Base-by-base conservation (phyloP, 257 asterid species). In the Solanum paucissectum region DNA sequence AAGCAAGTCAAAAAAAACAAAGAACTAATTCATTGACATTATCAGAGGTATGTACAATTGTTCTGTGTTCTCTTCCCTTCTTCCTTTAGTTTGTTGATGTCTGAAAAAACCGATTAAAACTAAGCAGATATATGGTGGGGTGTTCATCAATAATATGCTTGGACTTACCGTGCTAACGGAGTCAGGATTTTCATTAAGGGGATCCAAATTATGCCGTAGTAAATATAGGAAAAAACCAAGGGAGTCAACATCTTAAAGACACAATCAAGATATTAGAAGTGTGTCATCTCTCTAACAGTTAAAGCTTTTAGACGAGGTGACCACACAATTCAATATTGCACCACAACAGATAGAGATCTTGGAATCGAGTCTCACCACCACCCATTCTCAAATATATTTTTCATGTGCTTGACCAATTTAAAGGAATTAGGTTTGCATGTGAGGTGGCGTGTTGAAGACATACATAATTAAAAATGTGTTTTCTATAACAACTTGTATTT, bases 51-150 rank as follows among this genome's bases (percentile, higher is more conserved):
- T 42, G 66, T 58, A 27, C 18, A n/a, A 55, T 1, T 55, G n/a
- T 55, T 55, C n/a, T 18, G 11, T 55, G n/a, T 55, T 55, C 64
- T 55, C 64, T 55, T 25, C 25, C 46, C 75, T 21, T 32, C 40
- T 32, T 71, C 12, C 36, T 64, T 71, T 69, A 69, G 37, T 12
- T 29, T 69, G 75, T 69, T 69, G 18, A 12, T 6, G 36, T 69
- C 75, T 69, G 46, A 72, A 13, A 72, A 33, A 32, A 4, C 13
- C 27, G 21, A 38, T 29, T 52, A 23, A 83, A 69, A 49, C 29
- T 32, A 37, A 79, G 94, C 95, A 94, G 95, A 91, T 93, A 68
- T 94, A 94, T 29, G 93, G 95, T 5, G 93, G 94, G 0, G 93
- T 90, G 40, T 92, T 92, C 92, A 89, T 89, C 92, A 94, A 93